Conservation (phyloP, 2,329 filamentous ascomycete genomes). For the Fusarium burgessii region DNA sequence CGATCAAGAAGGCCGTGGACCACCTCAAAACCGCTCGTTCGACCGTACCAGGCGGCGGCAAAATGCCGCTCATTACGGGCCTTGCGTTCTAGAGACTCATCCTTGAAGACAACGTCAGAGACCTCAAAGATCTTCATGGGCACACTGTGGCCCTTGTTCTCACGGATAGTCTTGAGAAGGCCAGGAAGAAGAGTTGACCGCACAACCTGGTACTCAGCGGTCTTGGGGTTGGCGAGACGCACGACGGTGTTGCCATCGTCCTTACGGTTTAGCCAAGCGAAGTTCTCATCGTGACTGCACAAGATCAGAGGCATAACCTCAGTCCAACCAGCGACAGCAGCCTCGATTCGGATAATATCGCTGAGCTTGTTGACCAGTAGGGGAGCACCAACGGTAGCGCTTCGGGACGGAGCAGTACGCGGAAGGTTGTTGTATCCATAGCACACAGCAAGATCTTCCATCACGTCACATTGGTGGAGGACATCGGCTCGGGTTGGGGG, state of each 20-base stretch:
- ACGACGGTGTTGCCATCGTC: slow-evolving; percentile 88
- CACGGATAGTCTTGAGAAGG: slow-evolving; percentile 90
- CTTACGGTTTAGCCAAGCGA: slow-evolving; percentile 90
- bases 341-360: slow-evolving; percentile 90
- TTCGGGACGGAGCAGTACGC: slow-evolving; percentile 85
- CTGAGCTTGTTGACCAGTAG: slow-evolving; percentile 93
- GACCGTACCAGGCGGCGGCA: slow-evolving; percentile 95
- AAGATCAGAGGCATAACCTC: slow-evolving; percentile 97
- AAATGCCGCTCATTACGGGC: slow-evolving; percentile 94
- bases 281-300: slow-evolving; percentile 98
- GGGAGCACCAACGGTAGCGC: slow-evolving; percentile 86
- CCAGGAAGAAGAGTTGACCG: slow-evolving; percentile 88
- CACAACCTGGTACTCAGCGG: slow-evolving; percentile 91
- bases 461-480: slow-evolving; percentile 95
- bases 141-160: slow-evolving; percentile 89
- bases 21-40: slow-evolving; percentile 92
- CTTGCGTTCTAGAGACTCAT: slow-evolving; percentile 82
- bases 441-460: slow-evolving; percentile 97
- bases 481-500: slow-evolving; percentile 94
- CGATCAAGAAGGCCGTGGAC: slow-evolving; percentile 95
- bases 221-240: slow-evolving; percentile 91
- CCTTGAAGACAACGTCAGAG: slow-evolving; percentile 92
- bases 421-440: slow-evolving; percentile 98
- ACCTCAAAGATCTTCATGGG: slow-evolving; percentile 95
- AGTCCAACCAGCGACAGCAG: slow-evolving; percentile 94